Evolutionary conservation across 192 early-diverging fungal genomes (phyloP).

Genomic region (Dissophora ornata): DNA sequence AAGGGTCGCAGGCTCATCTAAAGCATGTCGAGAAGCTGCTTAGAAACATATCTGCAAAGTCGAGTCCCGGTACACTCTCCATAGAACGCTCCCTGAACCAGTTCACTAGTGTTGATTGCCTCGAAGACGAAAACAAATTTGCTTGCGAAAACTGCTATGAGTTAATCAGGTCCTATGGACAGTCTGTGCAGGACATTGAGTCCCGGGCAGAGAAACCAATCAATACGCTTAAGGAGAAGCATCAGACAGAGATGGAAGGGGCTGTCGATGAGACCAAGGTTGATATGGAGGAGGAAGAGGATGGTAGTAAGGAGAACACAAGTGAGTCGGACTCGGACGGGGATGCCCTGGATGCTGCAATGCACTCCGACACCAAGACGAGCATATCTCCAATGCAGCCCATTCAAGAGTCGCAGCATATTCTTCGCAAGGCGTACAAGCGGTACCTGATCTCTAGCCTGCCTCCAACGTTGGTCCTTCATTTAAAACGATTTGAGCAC

Average conservation of each 20-base stretch:
- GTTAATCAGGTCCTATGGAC: constrained; percentile 13
- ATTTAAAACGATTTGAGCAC: constrained; percentile 59
- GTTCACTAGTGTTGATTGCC: constrained; percentile 68
- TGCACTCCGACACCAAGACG: background rate
- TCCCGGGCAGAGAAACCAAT: too few species aligned
- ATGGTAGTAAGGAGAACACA: background rate
- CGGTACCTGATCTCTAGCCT: constrained; percentile 50
- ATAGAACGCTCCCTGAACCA: constrained; percentile 57
- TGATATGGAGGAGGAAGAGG: background rate
- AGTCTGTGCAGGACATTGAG: background rate
- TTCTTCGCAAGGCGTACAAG: constrained; percentile 53
- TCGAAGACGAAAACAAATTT: constrained; percentile 72
- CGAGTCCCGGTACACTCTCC: constrained; percentile 11
- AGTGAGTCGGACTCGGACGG: background rate
- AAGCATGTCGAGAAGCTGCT: constrained; percentile 39
- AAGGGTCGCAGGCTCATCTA: constrained; percentile 29
- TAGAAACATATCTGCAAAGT: constrained; percentile 17
- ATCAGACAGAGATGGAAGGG: constrained; percentile 2
- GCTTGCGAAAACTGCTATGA: constrained; percentile 73
- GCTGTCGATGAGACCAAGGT: background rate
- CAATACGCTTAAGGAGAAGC: background rate
- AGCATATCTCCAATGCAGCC: background rate
- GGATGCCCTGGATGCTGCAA: background rate
- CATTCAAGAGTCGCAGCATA: constrained; percentile 1
- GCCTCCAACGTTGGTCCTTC: constrained; percentile 55